A percentile compares a stretch with the other conserved stretches of the same genome.
phyloP scores from a whole-genome alignment of 768 basidiomycete species.

The Suillus placidus region DNA sequence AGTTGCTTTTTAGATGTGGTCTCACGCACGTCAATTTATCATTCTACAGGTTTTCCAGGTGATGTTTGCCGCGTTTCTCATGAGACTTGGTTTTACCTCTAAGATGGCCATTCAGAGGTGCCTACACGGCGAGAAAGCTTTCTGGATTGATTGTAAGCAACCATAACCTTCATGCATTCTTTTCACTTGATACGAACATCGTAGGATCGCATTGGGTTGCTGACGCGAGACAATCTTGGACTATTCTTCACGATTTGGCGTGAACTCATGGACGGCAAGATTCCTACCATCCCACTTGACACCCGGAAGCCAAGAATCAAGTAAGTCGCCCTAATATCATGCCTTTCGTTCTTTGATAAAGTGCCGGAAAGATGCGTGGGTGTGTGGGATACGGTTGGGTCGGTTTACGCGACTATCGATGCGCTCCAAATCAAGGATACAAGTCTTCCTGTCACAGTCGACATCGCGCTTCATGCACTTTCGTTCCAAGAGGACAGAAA shows the following conservation, averaged over 20 bases:
- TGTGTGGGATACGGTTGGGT: constrained; percentile 30
- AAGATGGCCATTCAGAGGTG: constrained; percentile 2
- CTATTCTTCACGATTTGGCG: constrained; percentile 18
- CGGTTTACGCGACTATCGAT: constrained; percentile 12
- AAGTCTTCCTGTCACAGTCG: constrained; percentile 18
- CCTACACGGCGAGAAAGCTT: constrained; percentile 13
- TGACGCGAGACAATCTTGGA: constrained; percentile 15
- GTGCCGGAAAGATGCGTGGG: constrained; percentile 15
- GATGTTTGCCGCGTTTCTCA: background rate
- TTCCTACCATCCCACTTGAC: constrained; percentile 10
- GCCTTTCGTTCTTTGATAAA: background rate
- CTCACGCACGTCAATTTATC: background rate
- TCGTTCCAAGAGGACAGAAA: constrained; percentile 28
- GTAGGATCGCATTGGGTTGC: constrained; percentile 22
- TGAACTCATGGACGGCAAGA: constrained; percentile 10
- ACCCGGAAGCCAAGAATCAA: background rate
- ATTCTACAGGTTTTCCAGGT: constrained; percentile 8
- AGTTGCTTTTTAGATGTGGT: background rate
- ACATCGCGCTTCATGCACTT: constrained; percentile 29
- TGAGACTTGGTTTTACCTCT: background rate
- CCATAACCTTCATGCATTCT: background rate
- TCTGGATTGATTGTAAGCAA: constrained; percentile 11
- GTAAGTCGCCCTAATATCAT: background rate
- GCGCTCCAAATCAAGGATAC: constrained; percentile 23
- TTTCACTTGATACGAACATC: background rate